These are phyloP conservation scores for Volvox reticuliferus DNA, from an alignment of 139 green algal genomes.

Conservation along the genomic window DNA sequence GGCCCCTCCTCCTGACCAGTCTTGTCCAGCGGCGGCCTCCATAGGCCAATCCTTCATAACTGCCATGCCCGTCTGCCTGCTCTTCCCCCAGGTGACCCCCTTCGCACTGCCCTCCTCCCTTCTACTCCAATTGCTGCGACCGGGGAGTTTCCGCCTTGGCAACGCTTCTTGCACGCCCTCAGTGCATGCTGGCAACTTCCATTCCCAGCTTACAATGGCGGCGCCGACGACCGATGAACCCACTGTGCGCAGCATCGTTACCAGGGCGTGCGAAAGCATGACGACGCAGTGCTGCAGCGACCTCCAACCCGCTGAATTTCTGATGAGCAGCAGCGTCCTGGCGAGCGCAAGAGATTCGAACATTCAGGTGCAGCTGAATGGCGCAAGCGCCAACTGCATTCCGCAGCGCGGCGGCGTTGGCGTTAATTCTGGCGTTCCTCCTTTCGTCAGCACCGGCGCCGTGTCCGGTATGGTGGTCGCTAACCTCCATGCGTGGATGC, in stretches of 20 bases:
- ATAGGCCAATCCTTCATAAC: background rate
- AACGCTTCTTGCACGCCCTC: background rate
- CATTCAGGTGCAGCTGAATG: background rate
- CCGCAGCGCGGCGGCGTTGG: background rate
- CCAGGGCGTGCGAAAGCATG: background rate
- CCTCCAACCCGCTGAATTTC: background rate
- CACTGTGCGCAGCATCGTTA: constrained; percentile 2
- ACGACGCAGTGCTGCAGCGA: background rate
- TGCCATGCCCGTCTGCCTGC: no score
- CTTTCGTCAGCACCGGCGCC: background rate
- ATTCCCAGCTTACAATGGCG: background rate
- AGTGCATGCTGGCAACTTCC: background rate
- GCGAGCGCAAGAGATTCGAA: background rate
- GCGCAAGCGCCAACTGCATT: background rate
- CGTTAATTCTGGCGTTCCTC: background rate
- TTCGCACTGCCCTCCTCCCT: constrained; percentile 17
- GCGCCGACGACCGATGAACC: background rate
- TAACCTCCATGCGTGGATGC: constrained; percentile 23
- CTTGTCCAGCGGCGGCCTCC: no score
- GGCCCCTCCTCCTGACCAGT: no score
- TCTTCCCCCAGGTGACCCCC: background rate
- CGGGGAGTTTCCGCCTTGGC: background rate
- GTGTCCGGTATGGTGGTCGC: background rate
- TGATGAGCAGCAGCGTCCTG: background rate
- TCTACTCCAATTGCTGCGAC: background rate